phyloP scores from a whole-genome alignment of 2,329 filamentous ascomycete species.

The Clarireedia homoeocarpa region DNA sequence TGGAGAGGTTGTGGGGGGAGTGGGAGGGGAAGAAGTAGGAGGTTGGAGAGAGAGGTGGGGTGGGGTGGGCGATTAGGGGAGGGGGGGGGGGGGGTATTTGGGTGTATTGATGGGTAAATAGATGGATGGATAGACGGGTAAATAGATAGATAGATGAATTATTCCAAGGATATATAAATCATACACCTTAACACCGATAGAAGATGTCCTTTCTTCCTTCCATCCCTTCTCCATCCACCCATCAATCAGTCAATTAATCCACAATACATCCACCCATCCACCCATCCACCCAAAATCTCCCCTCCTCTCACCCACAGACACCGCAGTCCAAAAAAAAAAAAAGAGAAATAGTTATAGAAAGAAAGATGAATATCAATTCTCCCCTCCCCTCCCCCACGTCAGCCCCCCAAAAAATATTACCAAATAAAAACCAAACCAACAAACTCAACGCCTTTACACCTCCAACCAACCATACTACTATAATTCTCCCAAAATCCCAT shows the following conservation, averaged over 20 bases:
- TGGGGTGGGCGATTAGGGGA: neutral
- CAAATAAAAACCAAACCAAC: too few species aligned
- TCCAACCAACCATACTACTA: too few species aligned
- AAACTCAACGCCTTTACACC: too few species aligned
- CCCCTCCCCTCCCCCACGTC: too few species aligned
- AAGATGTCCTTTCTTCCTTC: neutral
- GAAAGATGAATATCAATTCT: too few species aligned
- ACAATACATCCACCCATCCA: too few species aligned
- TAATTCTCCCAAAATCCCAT: too few species aligned
- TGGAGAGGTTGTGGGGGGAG: conserved; percentile 13
- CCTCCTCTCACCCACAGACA: neutral
- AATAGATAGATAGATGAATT: too few species aligned
- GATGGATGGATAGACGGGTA: too few species aligned
- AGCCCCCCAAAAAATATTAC: too few species aligned
- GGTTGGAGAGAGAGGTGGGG: neutral
- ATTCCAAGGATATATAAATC: neutral
- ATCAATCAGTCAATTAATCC: neutral
- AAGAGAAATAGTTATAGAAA: too few species aligned
- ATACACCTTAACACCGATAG: neutral
- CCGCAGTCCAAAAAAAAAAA: neutral
- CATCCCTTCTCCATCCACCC: neutral
- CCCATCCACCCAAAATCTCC: neutral
- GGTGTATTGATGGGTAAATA: neutral
- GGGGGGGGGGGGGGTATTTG: neutral
- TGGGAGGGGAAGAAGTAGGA: neutral